phyloP scores from a whole-genome alignment of 352 stramenopile species.

The Lagenidium giganteum region DNA sequence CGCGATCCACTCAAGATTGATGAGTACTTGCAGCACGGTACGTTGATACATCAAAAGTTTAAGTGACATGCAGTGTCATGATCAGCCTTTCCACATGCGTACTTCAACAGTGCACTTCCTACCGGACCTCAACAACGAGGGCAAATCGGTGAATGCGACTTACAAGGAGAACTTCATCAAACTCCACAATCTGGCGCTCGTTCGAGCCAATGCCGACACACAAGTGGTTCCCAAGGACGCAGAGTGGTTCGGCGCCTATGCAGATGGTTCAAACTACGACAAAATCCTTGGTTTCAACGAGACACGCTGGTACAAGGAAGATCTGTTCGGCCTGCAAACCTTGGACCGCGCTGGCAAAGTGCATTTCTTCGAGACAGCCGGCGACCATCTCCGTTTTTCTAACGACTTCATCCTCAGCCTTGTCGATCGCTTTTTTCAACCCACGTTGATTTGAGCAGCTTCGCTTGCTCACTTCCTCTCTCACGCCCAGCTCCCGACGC shows the following conservation, averaged over 20 bases:
- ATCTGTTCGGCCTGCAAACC: conserved; percentile 90
- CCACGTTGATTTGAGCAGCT: no score
- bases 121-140: conserved; percentile 91
- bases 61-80: no score
- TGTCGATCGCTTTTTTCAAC: conserved; percentile 75
- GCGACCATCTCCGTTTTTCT: conserved; percentile 90
- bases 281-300: conserved; percentile 85
- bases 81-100: not conserved
- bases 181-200: conserved; percentile 84
- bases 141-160: conserved; percentile 51
- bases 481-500: no score
- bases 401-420: conserved; percentile 77
- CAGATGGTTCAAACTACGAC: conserved; percentile 64
- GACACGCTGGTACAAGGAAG: conserved; percentile 89
- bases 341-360: conserved; percentile 85
- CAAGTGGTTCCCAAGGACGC: conserved; percentile 87
- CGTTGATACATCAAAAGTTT: no score
- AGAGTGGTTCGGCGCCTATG: conserved; percentile 85
- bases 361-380: conserved; percentile 84
- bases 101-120: conserved; percentile 55
- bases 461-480: no score
- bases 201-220: conserved; percentile 86
- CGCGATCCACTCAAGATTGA: conserved; percentile 78
- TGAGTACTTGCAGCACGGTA: conserved; percentile 67
- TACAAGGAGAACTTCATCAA: conserved; percentile 88